A percentile compares a stretch with the other conserved stretches of the same genome.
These are phyloP conservation scores for Pythium rishiriense DNA, from an alignment of 352 stramenopile genomes.

Conservation along the genomic window DNA sequence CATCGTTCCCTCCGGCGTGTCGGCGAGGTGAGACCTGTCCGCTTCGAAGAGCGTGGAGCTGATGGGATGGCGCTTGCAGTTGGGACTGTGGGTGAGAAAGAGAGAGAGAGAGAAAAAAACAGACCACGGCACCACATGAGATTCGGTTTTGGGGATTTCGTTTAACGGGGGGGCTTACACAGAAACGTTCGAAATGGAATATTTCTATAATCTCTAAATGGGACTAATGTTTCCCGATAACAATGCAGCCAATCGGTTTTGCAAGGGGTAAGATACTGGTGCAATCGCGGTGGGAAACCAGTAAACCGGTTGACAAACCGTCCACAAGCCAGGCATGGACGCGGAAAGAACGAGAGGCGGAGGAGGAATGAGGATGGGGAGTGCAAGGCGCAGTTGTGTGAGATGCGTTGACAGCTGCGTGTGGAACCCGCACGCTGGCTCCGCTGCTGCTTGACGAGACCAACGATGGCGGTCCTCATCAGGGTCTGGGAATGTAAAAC, in stretches of 20 bases:
- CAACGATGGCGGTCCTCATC: too few relatives aligned
- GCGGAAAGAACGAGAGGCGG: background rate
- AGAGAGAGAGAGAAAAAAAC: slow-evolving; percentile 7
- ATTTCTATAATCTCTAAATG: background rate
- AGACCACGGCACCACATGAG: slow-evolving; percentile 2
- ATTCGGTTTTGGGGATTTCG: slow-evolving; percentile 18
- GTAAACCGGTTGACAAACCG: slow-evolving; percentile 18
- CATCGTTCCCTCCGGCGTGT: slow-evolving; percentile 7
- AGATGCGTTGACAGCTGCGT: background rate
- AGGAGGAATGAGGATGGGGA: slow-evolving; percentile 3
- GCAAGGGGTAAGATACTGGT: slow-evolving; percentile 29
- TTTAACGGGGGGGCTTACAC: slow-evolving; percentile 4
- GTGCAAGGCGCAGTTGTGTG: background rate
- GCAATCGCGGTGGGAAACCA: slow-evolving; percentile 9
- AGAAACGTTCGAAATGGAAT: slow-evolving; percentile 1
- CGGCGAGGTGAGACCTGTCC: too few relatives aligned
- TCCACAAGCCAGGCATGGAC: background rate
- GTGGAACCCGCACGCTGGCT: background rate
- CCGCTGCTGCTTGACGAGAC: background rate
- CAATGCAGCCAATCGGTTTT: background rate
- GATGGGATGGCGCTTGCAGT: slow-evolving; percentile 2
- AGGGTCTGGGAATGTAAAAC: too few relatives aligned
- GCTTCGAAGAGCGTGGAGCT: too few relatives aligned
- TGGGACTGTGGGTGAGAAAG: slow-evolving; percentile 6
- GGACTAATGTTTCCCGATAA: slow-evolving; percentile 7